Evolutionary conservation across 2,329 filamentous ascomycete genomes (phyloP), one percentile per base, ranked within the genome.

Genomic region (Penicillium sp.): DNA sequence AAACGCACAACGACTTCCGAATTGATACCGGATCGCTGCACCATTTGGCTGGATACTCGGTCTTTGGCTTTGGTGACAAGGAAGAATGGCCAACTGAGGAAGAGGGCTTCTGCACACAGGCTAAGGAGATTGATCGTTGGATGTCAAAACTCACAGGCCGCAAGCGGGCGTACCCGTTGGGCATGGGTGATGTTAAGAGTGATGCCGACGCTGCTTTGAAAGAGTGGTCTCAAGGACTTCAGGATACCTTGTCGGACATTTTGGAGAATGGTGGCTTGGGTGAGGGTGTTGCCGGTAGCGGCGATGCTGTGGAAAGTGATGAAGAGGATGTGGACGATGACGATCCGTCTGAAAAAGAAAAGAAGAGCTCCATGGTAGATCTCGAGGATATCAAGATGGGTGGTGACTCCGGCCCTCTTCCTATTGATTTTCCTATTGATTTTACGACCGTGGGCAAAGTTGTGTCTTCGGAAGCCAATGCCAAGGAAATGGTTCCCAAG

Each of bases 1-100:
- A 99, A 73, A 98, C 93, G 0, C 93, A 98, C 71, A 87, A 98
- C 76, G 95, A 99, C 74, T 98, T 98, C 80, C 87, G 93, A 56
- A 96, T 99, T 64, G 93, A 98, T 67, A 96, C 92, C 0, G 88
- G 90, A 0, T 89, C 95, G 0, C 76, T 99, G 47, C 87, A 88
- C 0, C 78, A 82, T 1, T 76, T 98, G 16, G 79, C 93, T 2
- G 93, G 93, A 9, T 98, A 96, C 71, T 91, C 91, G 0, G 92
- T 98, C 0, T 98, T 98, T 78, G 95, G 95, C 0, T 90, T 97
- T 68, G 93, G 93, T 19, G 93, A 98, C 72, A 87, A 84, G 60
- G 90, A 96, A 71, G 91, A 90, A 56, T 99, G 95, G 93, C 91
- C 92, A 1, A 91, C 89, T 0, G 92, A 96, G 75, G 85, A 88